Conservation (phyloP, 2,329 filamentous ascomycete species). For the Sporothrix mexicana region DNA sequence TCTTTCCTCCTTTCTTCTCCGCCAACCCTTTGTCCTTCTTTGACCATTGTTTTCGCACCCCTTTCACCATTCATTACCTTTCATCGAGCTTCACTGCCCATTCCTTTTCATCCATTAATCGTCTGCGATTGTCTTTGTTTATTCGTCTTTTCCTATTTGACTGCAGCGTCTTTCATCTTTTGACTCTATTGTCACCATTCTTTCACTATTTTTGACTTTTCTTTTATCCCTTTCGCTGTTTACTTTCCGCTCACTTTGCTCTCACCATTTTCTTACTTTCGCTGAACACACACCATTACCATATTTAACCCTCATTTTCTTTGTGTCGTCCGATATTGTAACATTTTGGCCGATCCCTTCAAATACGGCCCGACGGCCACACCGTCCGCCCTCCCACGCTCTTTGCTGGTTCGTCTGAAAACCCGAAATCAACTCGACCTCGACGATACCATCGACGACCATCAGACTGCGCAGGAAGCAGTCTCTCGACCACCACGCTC, state of each 20-base stretch:
- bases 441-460: background rate
- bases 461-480: constrained; percentile 27
- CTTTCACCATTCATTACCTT: background rate
- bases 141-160: constrained; percentile 5
- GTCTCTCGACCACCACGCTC: background rate
- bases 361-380: constrained; percentile 18
- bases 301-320: background rate
- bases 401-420: background rate
- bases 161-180: background rate
- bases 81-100: background rate
- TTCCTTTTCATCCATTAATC: background rate
- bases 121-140: constrained; percentile 9
- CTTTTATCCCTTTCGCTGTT: background rate
- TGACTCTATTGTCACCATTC: constrained; percentile 6
- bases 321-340: background rate
- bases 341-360: background rate
- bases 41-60: constrained; percentile 23
- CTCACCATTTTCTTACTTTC: background rate
- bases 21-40: constrained; percentile 27
- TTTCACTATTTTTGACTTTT: background rate
- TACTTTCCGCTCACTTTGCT: too few species aligned
- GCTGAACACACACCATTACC: background rate
- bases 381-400: background rate
- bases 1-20: background rate
- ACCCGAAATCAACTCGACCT: background rate